Percentiles rank a stretch among this genome's conserved stretches.
These are phyloP conservation scores for Quercus mongolica DNA, from an alignment of 306 rosid species.

Conservation along the genomic window DNA sequence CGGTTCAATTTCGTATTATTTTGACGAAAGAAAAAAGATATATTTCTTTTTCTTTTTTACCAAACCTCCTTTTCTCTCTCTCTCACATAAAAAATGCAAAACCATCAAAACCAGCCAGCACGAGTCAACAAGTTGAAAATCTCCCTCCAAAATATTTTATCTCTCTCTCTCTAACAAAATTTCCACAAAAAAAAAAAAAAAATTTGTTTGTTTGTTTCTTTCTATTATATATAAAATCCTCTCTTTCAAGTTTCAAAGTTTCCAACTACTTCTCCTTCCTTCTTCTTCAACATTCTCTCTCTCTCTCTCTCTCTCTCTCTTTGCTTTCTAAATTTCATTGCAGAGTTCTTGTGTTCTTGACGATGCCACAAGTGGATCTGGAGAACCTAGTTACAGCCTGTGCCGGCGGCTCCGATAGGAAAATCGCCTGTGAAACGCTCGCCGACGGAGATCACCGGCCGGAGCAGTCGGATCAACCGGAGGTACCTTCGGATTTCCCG, in stretches of 20 bases:
- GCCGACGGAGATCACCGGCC: conserved; percentile 29
- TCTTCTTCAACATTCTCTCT: neutral
- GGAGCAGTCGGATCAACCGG: conserved; percentile 28
- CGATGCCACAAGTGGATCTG: conserved; percentile 81
- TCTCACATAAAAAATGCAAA: neutral
- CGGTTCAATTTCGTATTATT: neutral
- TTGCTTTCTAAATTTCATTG: neutral
- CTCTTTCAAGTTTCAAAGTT: neutral
- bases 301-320: neutral
- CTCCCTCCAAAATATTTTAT: neutral
- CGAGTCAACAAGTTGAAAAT: conserved; percentile 30
- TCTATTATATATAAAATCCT: conserved; percentile 13
- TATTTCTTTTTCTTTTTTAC: too few relatives aligned
- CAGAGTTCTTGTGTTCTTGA: neutral
- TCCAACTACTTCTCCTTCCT: neutral
- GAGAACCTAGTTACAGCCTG: conserved; percentile 75
- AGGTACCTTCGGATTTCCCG: conserved; percentile 50
- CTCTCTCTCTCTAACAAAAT: neutral
- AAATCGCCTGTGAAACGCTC: conserved; percentile 63
- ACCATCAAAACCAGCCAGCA: neutral
- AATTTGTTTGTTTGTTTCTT: neutral
- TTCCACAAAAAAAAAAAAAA: neutral
- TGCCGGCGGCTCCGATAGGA: conserved; percentile 66
- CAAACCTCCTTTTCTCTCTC: neutral
- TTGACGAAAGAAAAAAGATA: neutral